Percentiles rank a stretch among this genome's conserved stretches.
Conservation (phyloP, 441 rosid genomes). For the Gossypium aridum region DNA sequence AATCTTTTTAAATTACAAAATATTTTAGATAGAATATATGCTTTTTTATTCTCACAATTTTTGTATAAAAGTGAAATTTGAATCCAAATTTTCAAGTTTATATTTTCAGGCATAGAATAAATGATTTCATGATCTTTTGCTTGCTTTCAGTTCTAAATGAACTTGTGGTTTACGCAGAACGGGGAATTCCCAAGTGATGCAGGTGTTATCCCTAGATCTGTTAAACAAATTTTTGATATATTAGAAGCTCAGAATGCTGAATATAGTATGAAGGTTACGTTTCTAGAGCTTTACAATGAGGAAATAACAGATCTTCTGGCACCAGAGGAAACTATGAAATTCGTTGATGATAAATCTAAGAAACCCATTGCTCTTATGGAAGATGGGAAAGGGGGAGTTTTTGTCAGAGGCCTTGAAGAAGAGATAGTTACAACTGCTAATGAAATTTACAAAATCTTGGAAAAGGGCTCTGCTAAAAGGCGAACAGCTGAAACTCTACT, state of each 20-base stretch:
- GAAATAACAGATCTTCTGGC: constrained; percentile 97
- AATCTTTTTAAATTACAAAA: background rate
- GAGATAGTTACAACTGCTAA: constrained; percentile 91
- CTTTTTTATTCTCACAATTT: background rate
- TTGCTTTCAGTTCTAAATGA: constrained; percentile 16
- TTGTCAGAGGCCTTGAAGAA: constrained; percentile 94
- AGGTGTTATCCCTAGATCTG: constrained; percentile 98
- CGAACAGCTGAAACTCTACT: constrained; percentile 99
- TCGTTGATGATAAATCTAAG: constrained; percentile 85
- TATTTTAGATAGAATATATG: background rate
- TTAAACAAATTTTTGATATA: constrained; percentile 84
- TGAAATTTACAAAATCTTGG: constrained; percentile 95
- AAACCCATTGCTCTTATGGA: constrained; percentile 98
- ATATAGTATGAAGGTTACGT: constrained; percentile 95
- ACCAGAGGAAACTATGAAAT: constrained; percentile 71
- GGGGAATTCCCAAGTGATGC: constrained; percentile 98
- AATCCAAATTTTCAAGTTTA: background rate
- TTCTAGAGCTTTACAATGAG: constrained; percentile 95
- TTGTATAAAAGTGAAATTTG: too few relatives aligned
- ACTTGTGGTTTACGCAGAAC: constrained; percentile 45
- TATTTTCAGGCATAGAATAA: background rate
- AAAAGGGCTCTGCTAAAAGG: constrained; percentile 95
- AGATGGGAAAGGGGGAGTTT: constrained; percentile 99
- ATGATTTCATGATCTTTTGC: background rate
- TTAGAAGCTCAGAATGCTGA: constrained; percentile 92